Evolutionary conservation across 345 rosid genomes (phyloP), one percentile per base, ranked within the genome.

Genomic region (Populus euphratica): DNA sequence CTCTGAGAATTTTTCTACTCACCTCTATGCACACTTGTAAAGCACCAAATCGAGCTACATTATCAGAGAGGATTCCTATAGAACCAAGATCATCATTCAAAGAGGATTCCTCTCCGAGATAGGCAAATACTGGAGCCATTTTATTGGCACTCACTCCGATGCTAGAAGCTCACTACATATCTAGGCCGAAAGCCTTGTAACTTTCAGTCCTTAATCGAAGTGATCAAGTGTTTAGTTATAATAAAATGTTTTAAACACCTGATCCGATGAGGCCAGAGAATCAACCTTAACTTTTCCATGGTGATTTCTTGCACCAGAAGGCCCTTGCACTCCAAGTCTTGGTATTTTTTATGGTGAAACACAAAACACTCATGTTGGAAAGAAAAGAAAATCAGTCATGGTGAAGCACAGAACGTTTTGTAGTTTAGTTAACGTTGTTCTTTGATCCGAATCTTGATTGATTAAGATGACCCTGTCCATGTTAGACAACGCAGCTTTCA

Each of bases 181-280:
- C 71, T 73, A 16, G 82, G 84, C 44, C 12, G 38, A 43, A 80
- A 5, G 80, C 76, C 14, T 10, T 25, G 5, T 78, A 82, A 23
- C 86, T 82, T 27, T 75, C 75, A 1, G 80, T 78, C 16, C 52
- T 70, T 74, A 85, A 49, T 78, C 82, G 77, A 82, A 85, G 71
- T 80, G 88, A 67, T 82, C 88, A 3, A 85, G 78, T 17, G 84
- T 82, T 73, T 85, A 84, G 3, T 72, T 23, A 16, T 80, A 85
- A 31, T 70, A 74, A 35, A 25, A 75, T 1, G 77, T 67, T 38
- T 73, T 25, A 0, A 68, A 38, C 47, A 68, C 80, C n/a, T 27
- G 18, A 17, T 49, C 20, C 59, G 59, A 50, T 0, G 69, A 35
- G 14, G 70, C 70, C 68, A 29, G 2, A 49, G 49, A 16, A 4